A percentile compares a stretch with the other conserved stretches of the same genome.
phyloP scores from a whole-genome alignment of 1,284 basidiomycete species.

The Trichosporon faecale region DNA sequence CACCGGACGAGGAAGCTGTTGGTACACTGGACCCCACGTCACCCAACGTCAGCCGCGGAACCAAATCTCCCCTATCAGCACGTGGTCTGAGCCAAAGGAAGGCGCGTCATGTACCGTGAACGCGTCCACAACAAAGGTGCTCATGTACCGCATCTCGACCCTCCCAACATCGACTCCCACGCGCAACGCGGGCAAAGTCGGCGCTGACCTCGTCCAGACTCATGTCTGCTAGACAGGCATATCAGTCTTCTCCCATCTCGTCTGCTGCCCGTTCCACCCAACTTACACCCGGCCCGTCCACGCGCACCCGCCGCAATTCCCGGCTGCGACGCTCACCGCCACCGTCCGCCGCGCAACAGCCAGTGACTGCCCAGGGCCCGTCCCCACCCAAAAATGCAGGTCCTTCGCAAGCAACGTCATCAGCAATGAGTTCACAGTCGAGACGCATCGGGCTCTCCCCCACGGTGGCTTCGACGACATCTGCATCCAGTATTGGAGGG shows the following conservation, averaged over 20 bases:
- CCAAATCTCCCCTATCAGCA: not conserved
- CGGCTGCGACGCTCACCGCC: not conserved
- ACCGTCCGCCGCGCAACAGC: not conserved
- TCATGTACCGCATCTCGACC: not conserved
- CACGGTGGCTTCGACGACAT: not conserved
- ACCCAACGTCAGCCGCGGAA: not conserved
- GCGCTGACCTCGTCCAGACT: not conserved
- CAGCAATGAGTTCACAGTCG: not conserved
- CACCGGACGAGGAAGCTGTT: not conserved
- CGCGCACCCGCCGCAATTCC: not conserved
- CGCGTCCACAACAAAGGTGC: not conserved
- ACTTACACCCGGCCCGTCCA: not conserved
- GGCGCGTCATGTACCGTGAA: not conserved
- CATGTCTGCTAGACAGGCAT: conserved; percentile 2
- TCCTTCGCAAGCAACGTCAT: not conserved
- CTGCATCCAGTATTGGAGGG: not conserved
- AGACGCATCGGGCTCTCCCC: not conserved
- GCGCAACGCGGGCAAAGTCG: not conserved
- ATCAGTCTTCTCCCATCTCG: not conserved
- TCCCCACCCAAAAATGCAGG: not conserved
- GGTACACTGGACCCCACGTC: not conserved
- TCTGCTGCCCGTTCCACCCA: too few species aligned
- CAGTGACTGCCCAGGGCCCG: not conserved
- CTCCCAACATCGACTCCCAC: not conserved
- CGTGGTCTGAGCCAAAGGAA: not conserved